Percentiles rank a stretch among this genome's conserved stretches.
Evolutionary conservation across 73 alveolate genomes (phyloP).

Genomic region (Paramecium caudatum): DNA sequence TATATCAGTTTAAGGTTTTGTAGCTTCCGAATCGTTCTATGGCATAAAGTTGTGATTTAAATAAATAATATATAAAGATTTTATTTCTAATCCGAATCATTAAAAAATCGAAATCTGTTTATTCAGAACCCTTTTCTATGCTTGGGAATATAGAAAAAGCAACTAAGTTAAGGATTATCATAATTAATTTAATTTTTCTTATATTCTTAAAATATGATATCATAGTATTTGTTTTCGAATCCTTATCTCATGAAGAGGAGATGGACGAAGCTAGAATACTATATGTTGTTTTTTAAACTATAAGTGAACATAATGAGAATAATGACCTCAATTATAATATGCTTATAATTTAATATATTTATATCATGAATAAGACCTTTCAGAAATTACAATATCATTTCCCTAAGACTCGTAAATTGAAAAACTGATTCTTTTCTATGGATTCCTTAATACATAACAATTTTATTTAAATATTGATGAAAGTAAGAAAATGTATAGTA

Average conservation of each 20-base stretch:
- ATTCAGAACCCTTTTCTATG: not conserved
- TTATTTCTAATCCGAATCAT: conserved; percentile 37
- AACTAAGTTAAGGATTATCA: not conserved
- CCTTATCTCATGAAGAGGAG: conserved; percentile 33
- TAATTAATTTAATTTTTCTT: not conserved
- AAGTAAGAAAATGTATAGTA: no score
- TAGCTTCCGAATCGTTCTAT: conserved; percentile 30
- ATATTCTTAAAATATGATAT: not conserved
- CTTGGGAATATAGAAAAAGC: not conserved
- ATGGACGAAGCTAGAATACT: conserved; percentile 54
- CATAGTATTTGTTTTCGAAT: conserved; percentile 34
- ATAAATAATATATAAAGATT: conserved; percentile 15
- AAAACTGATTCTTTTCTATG: no score
- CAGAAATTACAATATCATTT: no score
- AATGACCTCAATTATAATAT: conserved; percentile 35
- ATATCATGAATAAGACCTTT: no score
- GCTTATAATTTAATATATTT: no score
- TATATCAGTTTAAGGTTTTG: conserved; percentile 31
- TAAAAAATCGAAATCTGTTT: not conserved
- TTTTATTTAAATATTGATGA: no score
- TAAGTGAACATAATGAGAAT: not conserved
- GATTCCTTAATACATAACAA: no score
- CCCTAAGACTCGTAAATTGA: no score
- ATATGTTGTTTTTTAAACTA: not conserved
- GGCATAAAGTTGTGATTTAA: conserved; percentile 19